phyloP scores from a whole-genome alignment of 345 rosid species.

The Populus nigra region DNA sequence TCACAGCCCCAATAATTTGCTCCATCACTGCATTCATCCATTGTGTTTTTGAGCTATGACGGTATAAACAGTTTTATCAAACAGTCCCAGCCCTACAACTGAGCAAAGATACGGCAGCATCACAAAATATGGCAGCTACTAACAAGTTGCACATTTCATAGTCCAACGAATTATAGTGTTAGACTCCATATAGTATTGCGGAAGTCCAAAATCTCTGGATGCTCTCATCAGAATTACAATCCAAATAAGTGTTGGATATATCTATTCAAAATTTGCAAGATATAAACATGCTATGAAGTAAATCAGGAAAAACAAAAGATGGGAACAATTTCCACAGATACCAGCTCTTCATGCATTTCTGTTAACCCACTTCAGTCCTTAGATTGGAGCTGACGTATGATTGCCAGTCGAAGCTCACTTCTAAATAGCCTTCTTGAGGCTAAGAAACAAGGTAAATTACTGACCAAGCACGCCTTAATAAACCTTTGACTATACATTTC shows the following conservation, averaged over 20 bases:
- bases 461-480: no score
- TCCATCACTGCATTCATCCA: not conserved
- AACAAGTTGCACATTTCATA: not conserved
- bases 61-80: not conserved
- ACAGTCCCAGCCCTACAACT: not conserved
- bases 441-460: no score
- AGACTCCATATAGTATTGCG: not conserved
- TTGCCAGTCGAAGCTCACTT: no score
- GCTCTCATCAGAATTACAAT: not conserved
- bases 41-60: not conserved
- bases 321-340: no score
- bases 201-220: not conserved
- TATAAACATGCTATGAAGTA: not conserved
- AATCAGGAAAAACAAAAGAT: not conserved
- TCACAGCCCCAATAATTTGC: not conserved
- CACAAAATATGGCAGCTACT: not conserved
- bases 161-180: not conserved
- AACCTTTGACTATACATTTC: no score
- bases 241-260: not conserved
- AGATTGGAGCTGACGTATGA: not conserved
- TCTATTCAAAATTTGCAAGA: not conserved
- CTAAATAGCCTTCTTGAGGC: no score
- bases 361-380: not conserved
- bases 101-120: not conserved
- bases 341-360: not conserved